Base-by-base conservation (phyloP, 345 rosid genomes). In the Kernera saxatilis region DNA sequence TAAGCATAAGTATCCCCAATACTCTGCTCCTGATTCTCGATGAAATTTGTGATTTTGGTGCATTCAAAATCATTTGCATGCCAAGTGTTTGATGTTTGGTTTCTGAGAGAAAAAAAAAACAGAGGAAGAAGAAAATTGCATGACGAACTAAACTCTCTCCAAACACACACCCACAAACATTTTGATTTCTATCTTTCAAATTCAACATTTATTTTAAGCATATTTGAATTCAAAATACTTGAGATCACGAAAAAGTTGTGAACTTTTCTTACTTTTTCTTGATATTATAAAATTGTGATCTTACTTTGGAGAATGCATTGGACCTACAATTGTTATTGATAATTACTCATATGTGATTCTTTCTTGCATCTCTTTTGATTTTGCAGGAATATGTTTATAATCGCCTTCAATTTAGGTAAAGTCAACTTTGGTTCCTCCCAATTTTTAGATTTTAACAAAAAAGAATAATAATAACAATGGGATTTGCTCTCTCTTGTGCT, bases 371-470 rank as follows among this genome's bases (percentile, higher is more conserved):
- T 35, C 35, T 70, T 72, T 52, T 51, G 52, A 40, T 27, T 75
- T 74, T 80, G 25, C 90, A 94, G 97, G 99, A 94, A 77, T 94
- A 91, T 69, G 99, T 94, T 22, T 94, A 94, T 85, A 94, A 91
- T 73, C 87, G 96, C 71, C 96, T 94, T 6, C 83, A 89, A 22
- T 91, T 94, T 82, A 94, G 97, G 97, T 94, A 72, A 68, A 62
- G 57, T 72, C 64, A 53, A 50, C 55, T 63, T 56, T 18, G 4
- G 27, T 56, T 21, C 13, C 26, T 18, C 9, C 6, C 13, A 22
- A 2, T 0, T 11, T 30, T 49, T 27, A 41, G 61, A 36, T 37
- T 25, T 67, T 3, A 19, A 5, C 1, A 26, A 17, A 23, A 22
- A 3, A 40, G 7, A 39, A 10, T 23, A 41, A 18, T 33, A 6